These are phyloP conservation scores for Rhizopus sp. DNA, from an alignment of 371 early-diverging fungal species.

Conservation along the genomic window DNA sequence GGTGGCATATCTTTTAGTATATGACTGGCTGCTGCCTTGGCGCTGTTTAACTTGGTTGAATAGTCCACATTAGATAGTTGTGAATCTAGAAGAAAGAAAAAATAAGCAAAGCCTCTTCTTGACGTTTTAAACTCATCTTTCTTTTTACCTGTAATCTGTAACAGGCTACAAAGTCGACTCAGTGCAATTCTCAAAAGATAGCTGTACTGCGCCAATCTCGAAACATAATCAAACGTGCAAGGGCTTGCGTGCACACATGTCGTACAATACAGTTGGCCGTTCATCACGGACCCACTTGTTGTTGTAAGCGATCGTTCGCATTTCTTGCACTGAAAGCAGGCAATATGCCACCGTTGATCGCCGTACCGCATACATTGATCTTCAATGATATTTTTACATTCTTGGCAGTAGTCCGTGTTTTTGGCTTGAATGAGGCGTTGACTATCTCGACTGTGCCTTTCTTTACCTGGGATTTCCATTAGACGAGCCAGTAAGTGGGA, in stretches of 20 bases:
- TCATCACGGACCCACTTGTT: neutral
- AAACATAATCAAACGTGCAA: slow-evolving; percentile 57
- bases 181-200: slow-evolving; percentile 87
- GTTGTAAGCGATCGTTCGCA: slow-evolving; percentile 57
- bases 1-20: slow-evolving; percentile 18
- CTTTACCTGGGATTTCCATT: slow-evolving; percentile 61
- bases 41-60: slow-evolving; percentile 29
- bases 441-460: slow-evolving; percentile 47
- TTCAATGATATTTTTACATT: slow-evolving; percentile 80
- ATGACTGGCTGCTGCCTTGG: neutral
- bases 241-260: slow-evolving; percentile 10
- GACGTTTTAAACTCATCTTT: neutral
- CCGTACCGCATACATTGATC: slow-evolving; percentile 81
- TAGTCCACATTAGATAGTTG: slow-evolving; percentile 46
- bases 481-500: slow-evolving; percentile 62
- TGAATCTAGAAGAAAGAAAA: slow-evolving; percentile 21
- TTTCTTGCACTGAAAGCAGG: slow-evolving; percentile 75
- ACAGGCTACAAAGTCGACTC: slow-evolving; percentile 76
- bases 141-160: slow-evolving; percentile 65
- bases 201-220: slow-evolving; percentile 90
- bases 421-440: slow-evolving; percentile 48
- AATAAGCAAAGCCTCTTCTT: neutral
- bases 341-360: slow-evolving; percentile 77
- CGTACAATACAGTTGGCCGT: neutral
- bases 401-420: slow-evolving; percentile 79